These are phyloP conservation scores for Tinospora cordifolia DNA, from an alignment of 164 flowering plant species.

Conservation along the genomic window DNA sequence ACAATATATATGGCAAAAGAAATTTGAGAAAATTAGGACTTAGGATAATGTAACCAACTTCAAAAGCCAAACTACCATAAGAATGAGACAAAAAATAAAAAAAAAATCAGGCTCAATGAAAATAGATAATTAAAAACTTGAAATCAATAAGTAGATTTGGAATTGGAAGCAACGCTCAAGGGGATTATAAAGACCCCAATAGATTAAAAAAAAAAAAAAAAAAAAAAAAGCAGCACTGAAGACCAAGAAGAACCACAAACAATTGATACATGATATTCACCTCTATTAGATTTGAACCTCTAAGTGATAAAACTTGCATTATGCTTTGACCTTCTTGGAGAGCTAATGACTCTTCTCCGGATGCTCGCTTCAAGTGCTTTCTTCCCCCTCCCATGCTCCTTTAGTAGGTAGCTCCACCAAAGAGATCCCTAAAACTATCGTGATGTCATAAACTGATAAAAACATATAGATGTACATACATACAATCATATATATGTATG, in stretches of 20 bases:
- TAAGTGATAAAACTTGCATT: slow-evolving; percentile 56
- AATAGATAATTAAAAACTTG: no score
- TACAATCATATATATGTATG: slow-evolving; percentile 5
- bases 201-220: background rate
- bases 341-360: slow-evolving; percentile 28
- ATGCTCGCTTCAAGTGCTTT: slow-evolving; percentile 75
- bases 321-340: slow-evolving; percentile 59
- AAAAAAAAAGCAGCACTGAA: no score
- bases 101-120: no score
- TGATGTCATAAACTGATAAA: no score
- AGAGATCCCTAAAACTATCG: background rate
- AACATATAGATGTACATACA: slow-evolving; percentile 1
- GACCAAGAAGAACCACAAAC: background rate
- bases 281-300: slow-evolving; percentile 16
- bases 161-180: background rate
- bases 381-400: slow-evolving; percentile 60
- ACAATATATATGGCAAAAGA: no score
- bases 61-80: no score
- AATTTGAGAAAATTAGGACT: no score
- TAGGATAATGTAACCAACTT: no score
- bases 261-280: background rate
- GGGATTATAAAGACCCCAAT: background rate
- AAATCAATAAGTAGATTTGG: background rate
- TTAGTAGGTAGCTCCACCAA: background rate
- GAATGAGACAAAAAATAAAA: no score